These are phyloP conservation scores for Hura crepitans DNA, from an alignment of 441 rosid species.

Conservation along the genomic window DNA sequence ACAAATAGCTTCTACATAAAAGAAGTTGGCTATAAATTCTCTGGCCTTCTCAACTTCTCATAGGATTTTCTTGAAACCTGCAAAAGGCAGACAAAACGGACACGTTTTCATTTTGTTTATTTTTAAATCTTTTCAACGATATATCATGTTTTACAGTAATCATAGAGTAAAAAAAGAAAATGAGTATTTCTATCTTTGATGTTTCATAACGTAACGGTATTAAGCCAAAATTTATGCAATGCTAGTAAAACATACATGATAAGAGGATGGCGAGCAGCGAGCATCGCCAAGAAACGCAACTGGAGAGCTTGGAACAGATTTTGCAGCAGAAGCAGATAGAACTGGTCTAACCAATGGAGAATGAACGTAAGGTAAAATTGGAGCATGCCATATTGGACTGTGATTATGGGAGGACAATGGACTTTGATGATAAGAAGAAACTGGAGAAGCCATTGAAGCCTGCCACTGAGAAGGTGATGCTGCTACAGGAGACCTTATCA, in stretches of 20 bases:
- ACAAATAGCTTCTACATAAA: background rate
- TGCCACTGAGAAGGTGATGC: constrained; percentile 30
- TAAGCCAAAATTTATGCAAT: background rate
- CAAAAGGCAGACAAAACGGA: background rate
- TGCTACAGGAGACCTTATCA: constrained; percentile 34
- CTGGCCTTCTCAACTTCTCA: constrained; percentile 30
- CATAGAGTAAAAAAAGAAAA: too few relatives aligned
- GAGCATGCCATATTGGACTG: constrained; percentile 37
- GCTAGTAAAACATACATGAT: constrained; percentile 29
- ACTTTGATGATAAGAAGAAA: constrained; percentile 27
- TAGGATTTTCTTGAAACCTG: constrained; percentile 51
- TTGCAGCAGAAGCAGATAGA: constrained; percentile 45
- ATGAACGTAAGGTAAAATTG: constrained; percentile 35
- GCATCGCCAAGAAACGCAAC: constrained; percentile 16
- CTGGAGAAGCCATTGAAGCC: constrained; percentile 35
- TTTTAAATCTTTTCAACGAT: too few relatives aligned
- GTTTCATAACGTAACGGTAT: too few relatives aligned
- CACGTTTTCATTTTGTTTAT: background rate
- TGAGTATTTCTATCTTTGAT: too few relatives aligned
- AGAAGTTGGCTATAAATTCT: background rate
- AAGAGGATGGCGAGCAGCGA: constrained; percentile 35
- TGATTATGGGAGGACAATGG: constrained; percentile 35
- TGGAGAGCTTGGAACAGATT: constrained; percentile 31
- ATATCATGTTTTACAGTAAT: too few relatives aligned
- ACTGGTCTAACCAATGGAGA: constrained; percentile 51